These are phyloP conservation scores for Quercus phellos DNA, from an alignment of 331 rosid species.

Conservation along the genomic window DNA sequence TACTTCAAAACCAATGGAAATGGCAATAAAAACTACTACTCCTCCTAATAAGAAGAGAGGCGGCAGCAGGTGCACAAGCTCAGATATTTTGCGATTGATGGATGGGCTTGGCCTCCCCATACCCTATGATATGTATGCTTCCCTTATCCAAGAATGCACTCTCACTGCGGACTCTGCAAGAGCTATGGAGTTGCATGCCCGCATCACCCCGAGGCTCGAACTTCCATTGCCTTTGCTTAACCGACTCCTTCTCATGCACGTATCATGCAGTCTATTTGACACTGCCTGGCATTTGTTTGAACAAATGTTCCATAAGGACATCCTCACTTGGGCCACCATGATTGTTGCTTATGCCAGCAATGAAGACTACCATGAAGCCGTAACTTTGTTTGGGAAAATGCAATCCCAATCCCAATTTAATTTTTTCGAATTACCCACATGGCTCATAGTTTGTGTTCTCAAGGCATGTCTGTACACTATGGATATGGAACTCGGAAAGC, in stretches of 20 bases:
- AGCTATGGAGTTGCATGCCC: conserved; percentile 32
- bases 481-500: conserved; percentile 45
- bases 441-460: conserved; percentile 46
- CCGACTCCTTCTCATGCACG: conserved; percentile 48
- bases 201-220: conserved; percentile 26
- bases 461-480: conserved; percentile 33
- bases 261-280: conserved; percentile 11
- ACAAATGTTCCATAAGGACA: conserved; percentile 14
- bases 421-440: conserved; percentile 27
- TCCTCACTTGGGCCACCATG: conserved; percentile 44
- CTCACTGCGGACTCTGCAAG: conserved; percentile 26
- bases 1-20: neutral
- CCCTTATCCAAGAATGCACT: conserved; percentile 46
- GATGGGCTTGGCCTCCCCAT: conserved; percentile 33
- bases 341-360: conserved; percentile 13
- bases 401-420: conserved; percentile 20
- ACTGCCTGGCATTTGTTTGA: conserved; percentile 26
- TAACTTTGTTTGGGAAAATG: conserved; percentile 20
- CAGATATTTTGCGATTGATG: conserved; percentile 43
- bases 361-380: conserved; percentile 10
- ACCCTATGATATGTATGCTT: conserved; percentile 40
- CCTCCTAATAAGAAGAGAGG: neutral
- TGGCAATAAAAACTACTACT: neutral
- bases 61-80: conserved; percentile 16
- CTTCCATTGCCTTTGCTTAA: conserved; percentile 39